phyloP scores from a whole-genome alignment of 2,329 filamentous ascomycete genomes.

The Diaporthe sp. region DNA sequence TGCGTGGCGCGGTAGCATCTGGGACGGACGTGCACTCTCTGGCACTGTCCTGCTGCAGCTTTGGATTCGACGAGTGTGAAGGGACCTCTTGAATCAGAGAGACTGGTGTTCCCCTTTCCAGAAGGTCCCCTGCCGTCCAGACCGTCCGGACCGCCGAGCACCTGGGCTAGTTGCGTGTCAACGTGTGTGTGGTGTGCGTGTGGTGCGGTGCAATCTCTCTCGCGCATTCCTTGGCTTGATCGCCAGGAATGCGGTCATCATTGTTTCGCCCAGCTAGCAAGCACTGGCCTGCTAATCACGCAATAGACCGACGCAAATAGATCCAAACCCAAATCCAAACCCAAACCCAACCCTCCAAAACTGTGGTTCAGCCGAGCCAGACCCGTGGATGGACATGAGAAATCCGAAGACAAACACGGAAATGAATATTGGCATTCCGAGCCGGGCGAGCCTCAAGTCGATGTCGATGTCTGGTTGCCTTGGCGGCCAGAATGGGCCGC shows the following conservation, averaged over 20 bases:
- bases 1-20: constrained; percentile 25
- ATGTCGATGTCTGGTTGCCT: background rate
- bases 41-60: background rate
- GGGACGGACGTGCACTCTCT: constrained; percentile 4
- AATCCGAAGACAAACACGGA: background rate
- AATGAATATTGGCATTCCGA: constrained; percentile 1
- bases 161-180: background rate
- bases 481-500: background rate
- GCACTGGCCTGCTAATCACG: constrained; percentile 21
- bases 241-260: constrained; percentile 15
- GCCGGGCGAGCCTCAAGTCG: background rate
- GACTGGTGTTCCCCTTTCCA: background rate
- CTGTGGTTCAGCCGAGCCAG: constrained; percentile 7
- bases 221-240: constrained; percentile 16
- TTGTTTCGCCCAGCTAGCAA: constrained; percentile 17
- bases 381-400: background rate
- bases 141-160: background rate
- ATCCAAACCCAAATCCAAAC: too few species aligned
- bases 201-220: constrained; percentile 19
- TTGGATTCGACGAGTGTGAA: background rate
- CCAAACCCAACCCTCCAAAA: background rate
- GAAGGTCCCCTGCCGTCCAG: background rate
- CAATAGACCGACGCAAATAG: constrained; percentile 13
- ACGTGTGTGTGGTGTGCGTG: background rate
- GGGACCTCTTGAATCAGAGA: background rate